Evolutionary conservation across 1,284 basidiomycete genomes (phyloP).

Genomic region (Cryptococcus sp.): DNA sequence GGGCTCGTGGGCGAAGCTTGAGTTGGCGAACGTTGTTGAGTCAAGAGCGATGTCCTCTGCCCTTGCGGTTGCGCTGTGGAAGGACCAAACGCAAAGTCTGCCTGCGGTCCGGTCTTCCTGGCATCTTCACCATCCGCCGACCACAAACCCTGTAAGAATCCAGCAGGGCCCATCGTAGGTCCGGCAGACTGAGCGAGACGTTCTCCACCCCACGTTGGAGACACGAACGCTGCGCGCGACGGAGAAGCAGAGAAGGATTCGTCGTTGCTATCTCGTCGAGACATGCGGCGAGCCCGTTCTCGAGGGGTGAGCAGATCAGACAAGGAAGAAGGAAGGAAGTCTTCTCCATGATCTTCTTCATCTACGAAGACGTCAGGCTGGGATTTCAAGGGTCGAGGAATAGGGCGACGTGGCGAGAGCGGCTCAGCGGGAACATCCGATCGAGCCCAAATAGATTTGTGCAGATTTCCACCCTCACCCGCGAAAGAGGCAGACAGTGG

Average conservation of each 20-base stretch:
- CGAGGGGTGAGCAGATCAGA: constrained; percentile 84
- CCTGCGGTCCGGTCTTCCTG: constrained; percentile 22
- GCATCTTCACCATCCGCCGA: constrained; percentile 47
- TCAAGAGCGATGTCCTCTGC: constrained; percentile 35
- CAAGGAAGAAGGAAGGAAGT: constrained; percentile 79
- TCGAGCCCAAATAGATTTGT: constrained; percentile 45
- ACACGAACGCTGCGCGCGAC: constrained; percentile 20
- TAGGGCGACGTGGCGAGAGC: constrained; percentile 40
- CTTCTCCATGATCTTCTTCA: constrained; percentile 70
- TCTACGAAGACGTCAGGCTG: constrained; percentile 30
- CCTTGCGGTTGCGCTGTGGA: constrained; percentile 23
- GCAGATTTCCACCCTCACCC: constrained; percentile 24
- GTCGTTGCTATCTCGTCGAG: constrained; percentile 55
- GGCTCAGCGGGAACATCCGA: constrained; percentile 42
- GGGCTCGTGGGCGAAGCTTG: constrained; percentile 18
- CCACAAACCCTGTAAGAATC: constrained; percentile 50
- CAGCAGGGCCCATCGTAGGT: constrained; percentile 43
- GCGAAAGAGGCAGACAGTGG: constrained; percentile 47
- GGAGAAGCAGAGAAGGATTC: constrained; percentile 38
- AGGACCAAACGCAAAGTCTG: constrained; percentile 36
- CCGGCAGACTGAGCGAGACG: constrained; percentile 50
- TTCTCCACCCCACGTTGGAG: constrained; percentile 23
- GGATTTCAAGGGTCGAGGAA: constrained; percentile 14
- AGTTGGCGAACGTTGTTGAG: constrained; percentile 36
- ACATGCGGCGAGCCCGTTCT: constrained; percentile 74